Base-by-base conservation (phyloP, 768 basidiomycete genomes). In the Gyrodon lividus region DNA sequence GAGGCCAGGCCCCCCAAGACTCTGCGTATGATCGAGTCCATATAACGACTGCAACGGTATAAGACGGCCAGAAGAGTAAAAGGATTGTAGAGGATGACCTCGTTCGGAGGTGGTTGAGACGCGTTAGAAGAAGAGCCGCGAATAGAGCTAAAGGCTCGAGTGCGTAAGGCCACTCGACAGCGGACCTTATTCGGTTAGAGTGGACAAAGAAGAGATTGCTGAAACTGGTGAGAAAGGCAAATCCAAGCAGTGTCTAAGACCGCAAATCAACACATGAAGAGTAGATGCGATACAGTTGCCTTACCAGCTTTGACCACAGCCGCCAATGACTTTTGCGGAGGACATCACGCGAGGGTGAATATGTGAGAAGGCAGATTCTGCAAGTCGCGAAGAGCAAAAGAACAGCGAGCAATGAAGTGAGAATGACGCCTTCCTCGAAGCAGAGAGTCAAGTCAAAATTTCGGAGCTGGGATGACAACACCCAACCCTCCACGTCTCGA, bases 61-160 rank as follows among this genome's bases (percentile, higher is more conserved):
- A 89, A 8, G 78, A 45, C 0, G 92, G 90, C 87, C 90, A 96
- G 69, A 91, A 95, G 43, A 95, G 65, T 9, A 97, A 79, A 33
- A 93, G 69, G 12, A 83, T 63, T 1, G 87, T 75, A 0, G 90
- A 91, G 0, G 93, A 87, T 8, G 78, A 76, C 16, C 83, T 79
- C 1, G 84, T 79, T 14, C 84, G 81, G 33, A 80, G 79, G 65
- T 94, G 90, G 56, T 89, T 92, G 50, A 77, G 68, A 56, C 77
- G 79, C 2, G 85, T 84, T 39, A 92, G 69, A 20, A 73, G 54
- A 3, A 78, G 62, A 16, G 81, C 70, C 12, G 77, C 57, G 19
- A 78, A 42, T 5, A 89, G 63, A 0, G 82, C 75, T 1, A 83
- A 44, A 1, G 82, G 75, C 59, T 89, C 83, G 3, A 92, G 73